Evolutionary conservation across 1,284 basidiomycete species (phyloP), one percentile per base, ranked within the genome.

Genomic region (Trametes polyzona): DNA sequence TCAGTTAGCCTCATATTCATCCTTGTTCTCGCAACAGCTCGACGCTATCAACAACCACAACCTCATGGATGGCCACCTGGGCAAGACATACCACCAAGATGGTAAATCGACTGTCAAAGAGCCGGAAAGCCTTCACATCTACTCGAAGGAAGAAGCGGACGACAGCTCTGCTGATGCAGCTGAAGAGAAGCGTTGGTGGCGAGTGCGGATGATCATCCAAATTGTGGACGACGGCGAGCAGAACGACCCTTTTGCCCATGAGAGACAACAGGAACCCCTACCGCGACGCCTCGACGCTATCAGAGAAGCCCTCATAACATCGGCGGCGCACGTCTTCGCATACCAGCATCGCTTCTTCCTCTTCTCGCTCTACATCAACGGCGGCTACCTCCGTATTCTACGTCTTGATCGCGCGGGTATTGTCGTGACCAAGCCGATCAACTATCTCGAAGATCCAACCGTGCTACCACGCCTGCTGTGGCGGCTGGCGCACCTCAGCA

Each of bases 401-500:
- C 46, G 46, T 17, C 11, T 24, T 12, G 33, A 47, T 11, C 46
- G 27, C 23, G n/a, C 23, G 2, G 32, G 46, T 14, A 12, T 47
- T 17, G 4, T 36, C 33, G 16, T 37, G 8, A 36, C 32, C 23
- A 17, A 21, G 32, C 46, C 46, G 8, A 21, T 47, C 27, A 24
- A 47, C 23, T 47, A 50, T 36, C 10, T 47, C 12, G 17, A 41
- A 24, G 24, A 53, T 21, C 41, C 42, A n/a, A 9, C 23, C 5
- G 4, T 42, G 8, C 40, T 60, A 11, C 40, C 50, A 0, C 41
- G 48, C 9, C 23, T 57, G 1, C 27, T 60, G 17, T 56, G 40
- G 36, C 54, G 42, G 12, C 30, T 57, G 23, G 42, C 54, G 2
- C 30, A 29, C 14, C 43, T 60, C 12, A 57, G 36, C 10, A 41